Base-by-base conservation (phyloP, 2,329 filamentous ascomycete genomes). In the Aureobasidium sp. region DNA sequence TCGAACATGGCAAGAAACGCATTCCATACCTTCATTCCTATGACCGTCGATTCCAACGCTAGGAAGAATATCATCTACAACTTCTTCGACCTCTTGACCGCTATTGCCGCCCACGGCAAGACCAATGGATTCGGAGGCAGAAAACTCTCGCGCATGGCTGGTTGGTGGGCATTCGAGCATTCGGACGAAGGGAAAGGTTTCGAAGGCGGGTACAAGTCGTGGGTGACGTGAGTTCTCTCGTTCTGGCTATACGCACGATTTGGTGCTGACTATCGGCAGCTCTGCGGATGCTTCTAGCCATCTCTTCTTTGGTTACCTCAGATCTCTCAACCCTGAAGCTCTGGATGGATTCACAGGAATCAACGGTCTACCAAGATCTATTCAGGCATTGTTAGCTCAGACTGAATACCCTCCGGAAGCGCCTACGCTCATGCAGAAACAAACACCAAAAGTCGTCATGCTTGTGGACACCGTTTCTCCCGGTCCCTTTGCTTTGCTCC, bases 131-230 rank as follows among this genome's bases (percentile, higher is more conserved):
- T 99, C 64, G 90, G 91, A 63, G 94, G 94, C 27, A 85, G 92
- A 65, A 97, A 97, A 73, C 81, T 99, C 59, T 97, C 94, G 10
- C 84, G 94, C 66, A 90, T 95, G 81, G 94, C 93, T 42, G 91
- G 92, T 47, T 99, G 94, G 94, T 99, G 94, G 94, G 91, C 93
- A 0, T 99, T 99, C 71, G 93, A 96, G 69, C 90, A 95, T 66
- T 83, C 80, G 49, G 92, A 97, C 71, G 85, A 85, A 7, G 89
- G 88, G 43, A 93, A 88, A 71, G 94, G 94, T 17, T 99, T 99
- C 67, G 94, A 97, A 66, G 90, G 90, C 42, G 92, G 93, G 59
- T 99, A 99, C 75, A 89, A 88, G 70, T 84, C 84, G 46, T 99
- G 94, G 92, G 79, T 87, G 66, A 86, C 78, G 88, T 92, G 77